These are phyloP conservation scores for Parasarocladium wereldwijsianum DNA, from an alignment of 2,329 filamentous ascomycete genomes.

Conservation along the genomic window DNA sequence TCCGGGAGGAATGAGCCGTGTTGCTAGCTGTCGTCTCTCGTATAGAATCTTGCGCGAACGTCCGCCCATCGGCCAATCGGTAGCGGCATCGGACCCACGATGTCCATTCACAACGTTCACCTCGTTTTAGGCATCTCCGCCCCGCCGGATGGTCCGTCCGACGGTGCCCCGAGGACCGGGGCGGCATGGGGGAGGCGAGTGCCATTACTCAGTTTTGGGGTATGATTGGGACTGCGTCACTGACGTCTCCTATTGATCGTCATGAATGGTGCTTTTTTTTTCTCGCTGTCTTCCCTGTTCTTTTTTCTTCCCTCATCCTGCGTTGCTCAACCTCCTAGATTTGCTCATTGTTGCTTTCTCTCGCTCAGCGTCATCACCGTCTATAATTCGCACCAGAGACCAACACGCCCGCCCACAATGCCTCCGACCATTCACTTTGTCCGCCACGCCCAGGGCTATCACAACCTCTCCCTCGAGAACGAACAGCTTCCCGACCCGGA, in stretches of 20 bases:
- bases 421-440: slow-evolving; percentile 48
- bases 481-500: slow-evolving; percentile 62
- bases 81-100: slow-evolving; percentile 2
- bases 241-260: no score
- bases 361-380: not conserved
- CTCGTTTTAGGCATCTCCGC: not conserved
- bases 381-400: not conserved
- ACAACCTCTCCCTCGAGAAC: slow-evolving; percentile 62
- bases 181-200: no score
- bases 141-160: no score
- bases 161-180: no score
- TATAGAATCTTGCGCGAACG: not conserved
- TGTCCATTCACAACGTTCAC: slow-evolving; percentile 1
- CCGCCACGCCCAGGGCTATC: slow-evolving; percentile 64
- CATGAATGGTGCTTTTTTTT: no score
- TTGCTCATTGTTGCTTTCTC: not conserved
- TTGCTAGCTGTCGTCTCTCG: no score
- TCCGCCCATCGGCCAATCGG: slow-evolving; percentile 2
- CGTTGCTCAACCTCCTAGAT: slow-evolving; percentile 1
- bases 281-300: no score
- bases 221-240: no score
- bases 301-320: no score
- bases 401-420: slow-evolving; percentile 18
- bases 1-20: no score
- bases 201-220: no score